Conservation (phyloP, 2,329 filamentous ascomycete genomes). For the Beauveria brongniartii region DNA sequence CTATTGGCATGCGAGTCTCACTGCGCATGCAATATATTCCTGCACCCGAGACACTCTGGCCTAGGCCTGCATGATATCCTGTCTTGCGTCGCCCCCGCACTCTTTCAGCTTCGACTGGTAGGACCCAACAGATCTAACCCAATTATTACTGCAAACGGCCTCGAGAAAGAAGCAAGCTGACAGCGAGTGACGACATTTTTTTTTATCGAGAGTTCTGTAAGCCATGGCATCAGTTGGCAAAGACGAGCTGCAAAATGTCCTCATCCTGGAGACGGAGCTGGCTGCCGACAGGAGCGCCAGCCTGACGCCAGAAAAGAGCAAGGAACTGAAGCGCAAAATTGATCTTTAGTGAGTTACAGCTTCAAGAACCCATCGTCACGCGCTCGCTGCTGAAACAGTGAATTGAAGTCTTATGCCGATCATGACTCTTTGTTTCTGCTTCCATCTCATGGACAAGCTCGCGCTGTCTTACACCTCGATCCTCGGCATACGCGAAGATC, state of each 20-base stretch:
- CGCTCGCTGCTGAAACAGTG: neutral
- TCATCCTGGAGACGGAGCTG: neutral
- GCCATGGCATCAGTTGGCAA: neutral
- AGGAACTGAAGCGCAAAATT: neutral
- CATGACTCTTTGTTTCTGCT: neutral
- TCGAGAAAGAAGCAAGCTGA: no score
- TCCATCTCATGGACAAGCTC: neutral
- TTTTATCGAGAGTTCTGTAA: neutral
- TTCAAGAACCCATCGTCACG: neutral
- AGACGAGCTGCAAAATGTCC: neutral
- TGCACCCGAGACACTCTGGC: no score
- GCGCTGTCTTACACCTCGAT: neutral
- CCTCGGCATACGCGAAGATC: neutral
- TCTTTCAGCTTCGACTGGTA: no score
- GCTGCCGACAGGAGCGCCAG: neutral
- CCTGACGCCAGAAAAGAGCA: neutral
- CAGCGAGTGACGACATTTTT: no score
- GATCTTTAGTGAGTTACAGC: neutral
- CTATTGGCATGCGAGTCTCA: no score
- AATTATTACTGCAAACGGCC: no score
- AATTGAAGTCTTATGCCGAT: neutral
- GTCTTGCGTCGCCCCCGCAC: no score
- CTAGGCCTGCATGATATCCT: no score
- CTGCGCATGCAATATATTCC: no score
- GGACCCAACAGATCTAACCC: no score